Percentiles rank a stretch among this genome's conserved stretches.
These are phyloP conservation scores for Aphanomyces invadans DNA, from an alignment of 352 stramenopile species.

Conservation along the genomic window DNA sequence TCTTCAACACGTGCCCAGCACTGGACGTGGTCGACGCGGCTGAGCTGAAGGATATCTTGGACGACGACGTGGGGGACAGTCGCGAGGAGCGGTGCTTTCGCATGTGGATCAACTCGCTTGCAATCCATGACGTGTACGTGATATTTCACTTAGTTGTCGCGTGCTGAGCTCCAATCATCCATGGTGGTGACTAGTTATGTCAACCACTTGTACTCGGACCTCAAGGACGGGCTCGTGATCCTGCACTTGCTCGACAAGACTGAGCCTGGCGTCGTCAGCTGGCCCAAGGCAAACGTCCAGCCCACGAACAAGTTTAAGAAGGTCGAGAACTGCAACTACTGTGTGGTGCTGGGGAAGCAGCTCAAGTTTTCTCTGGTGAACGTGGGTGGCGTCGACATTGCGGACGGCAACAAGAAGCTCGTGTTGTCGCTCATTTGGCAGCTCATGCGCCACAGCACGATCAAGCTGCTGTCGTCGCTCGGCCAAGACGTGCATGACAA, in stretches of 20 bases:
- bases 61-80: conserved; percentile 80
- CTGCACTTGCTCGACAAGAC: conserved; percentile 88
- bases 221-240: conserved; percentile 83
- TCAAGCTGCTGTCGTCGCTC: conserved; percentile 73
- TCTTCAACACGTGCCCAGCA: conserved; percentile 89
- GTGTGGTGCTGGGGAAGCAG: conserved; percentile 79
- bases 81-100: conserved; percentile 85
- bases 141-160: too few relatives aligned
- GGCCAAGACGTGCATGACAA: conserved; percentile 59
- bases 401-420: conserved; percentile 89
- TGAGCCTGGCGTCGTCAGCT: conserved; percentile 80
- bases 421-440: conserved; percentile 92
- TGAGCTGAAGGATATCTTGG: conserved; percentile 79
- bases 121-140: conserved; percentile 75
- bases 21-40: conserved; percentile 79
- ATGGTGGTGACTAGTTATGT: conserved; percentile 30
- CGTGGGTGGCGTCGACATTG: conserved; percentile 88
- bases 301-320: conserved; percentile 88
- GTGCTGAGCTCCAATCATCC: too few relatives aligned
- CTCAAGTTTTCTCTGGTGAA: conserved; percentile 87
- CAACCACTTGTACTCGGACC: conserved; percentile 87
- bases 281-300: conserved; percentile 83
- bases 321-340: conserved; percentile 88
- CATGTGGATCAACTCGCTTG: conserved; percentile 92
- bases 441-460: conserved; percentile 88